Conservation (phyloP, 2,329 filamentous ascomycete species). For the Cercospora sp. region DNA sequence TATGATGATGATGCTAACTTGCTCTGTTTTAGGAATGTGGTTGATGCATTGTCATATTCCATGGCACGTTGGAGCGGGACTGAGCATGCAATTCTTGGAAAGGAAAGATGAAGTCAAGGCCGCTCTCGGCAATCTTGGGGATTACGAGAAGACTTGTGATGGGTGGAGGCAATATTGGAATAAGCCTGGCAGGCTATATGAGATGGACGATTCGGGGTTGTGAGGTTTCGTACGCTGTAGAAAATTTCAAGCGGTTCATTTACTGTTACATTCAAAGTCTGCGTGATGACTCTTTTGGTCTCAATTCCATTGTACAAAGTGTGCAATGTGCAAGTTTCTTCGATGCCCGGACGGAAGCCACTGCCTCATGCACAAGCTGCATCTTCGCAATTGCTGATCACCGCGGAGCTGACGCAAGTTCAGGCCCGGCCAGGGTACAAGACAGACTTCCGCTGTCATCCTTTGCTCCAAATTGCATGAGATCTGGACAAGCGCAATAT, state of each 20-base stretch:
- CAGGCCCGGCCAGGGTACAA: neutral
- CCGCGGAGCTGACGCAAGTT: neutral
- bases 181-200: slow-evolving; percentile 21
- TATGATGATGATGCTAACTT: neutral
- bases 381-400: neutral
- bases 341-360: neutral
- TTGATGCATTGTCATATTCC: slow-evolving; percentile 44
- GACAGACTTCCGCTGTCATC: neutral
- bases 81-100: slow-evolving; percentile 34
- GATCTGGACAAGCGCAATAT: neutral
- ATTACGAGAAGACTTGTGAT: slow-evolving; percentile 29
- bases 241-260: neutral
- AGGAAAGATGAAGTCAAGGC: slow-evolving; percentile 23
- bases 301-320: neutral
- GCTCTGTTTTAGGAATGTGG: slow-evolving; percentile 41
- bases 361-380: no score
- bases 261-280: neutral
- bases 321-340: neutral
- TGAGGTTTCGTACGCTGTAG: neutral
- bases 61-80: slow-evolving; percentile 33
- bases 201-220: slow-evolving; percentile 34
- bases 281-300: neutral
- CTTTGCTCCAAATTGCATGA: neutral
- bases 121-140: slow-evolving; percentile 14
- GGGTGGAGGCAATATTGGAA: slow-evolving; percentile 29